Evolutionary conservation across 1,284 basidiomycete species (phyloP).

Genomic region (Takashimella koratensis): DNA sequence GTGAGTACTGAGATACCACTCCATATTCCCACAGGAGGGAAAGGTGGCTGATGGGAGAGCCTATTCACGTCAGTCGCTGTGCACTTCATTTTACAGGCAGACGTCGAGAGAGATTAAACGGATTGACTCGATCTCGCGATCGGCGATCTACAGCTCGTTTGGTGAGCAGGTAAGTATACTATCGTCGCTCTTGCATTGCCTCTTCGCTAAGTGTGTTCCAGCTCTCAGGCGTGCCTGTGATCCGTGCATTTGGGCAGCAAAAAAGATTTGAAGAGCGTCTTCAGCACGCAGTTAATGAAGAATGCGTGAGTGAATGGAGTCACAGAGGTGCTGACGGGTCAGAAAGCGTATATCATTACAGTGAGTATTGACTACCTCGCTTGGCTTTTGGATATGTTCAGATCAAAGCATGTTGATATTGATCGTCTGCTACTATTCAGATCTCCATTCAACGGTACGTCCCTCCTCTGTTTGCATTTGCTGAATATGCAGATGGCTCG

Average conservation of each 20-base stretch:
- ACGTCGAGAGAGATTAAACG: conserved; percentile 40
- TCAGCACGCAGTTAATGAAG: too few species aligned
- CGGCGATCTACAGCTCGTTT: conserved; percentile 35
- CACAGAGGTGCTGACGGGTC: too few species aligned
- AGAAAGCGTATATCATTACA: too few species aligned
- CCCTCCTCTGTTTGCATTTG: neutral
- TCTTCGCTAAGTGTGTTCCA: too few species aligned
- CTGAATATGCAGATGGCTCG: conserved; percentile 27
- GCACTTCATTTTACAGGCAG: conserved; percentile 36
- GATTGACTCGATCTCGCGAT: conserved; percentile 34
- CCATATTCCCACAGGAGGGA: neutral
- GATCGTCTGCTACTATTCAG: conserved; percentile 21
- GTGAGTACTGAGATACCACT: conserved; percentile 11
- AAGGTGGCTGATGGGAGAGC: conserved; percentile 11
- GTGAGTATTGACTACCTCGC: too few species aligned
- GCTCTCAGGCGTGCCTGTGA: conserved; percentile 29
- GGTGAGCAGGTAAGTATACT: conserved; percentile 31
- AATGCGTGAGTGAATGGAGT: too few species aligned
- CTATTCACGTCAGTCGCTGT: conserved; percentile 20
- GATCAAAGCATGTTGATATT: conserved; percentile 29
- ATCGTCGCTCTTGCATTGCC: neutral
- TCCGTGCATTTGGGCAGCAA: conserved; percentile 35
- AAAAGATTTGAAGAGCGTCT: too few species aligned
- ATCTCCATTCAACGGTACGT: conserved; percentile 5
- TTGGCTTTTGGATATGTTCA: too few species aligned